Evolutionary conservation across 225 moss, liverwort and hornwort genomes (phyloP).

Genomic region (Physcomitrium patens): DNA sequence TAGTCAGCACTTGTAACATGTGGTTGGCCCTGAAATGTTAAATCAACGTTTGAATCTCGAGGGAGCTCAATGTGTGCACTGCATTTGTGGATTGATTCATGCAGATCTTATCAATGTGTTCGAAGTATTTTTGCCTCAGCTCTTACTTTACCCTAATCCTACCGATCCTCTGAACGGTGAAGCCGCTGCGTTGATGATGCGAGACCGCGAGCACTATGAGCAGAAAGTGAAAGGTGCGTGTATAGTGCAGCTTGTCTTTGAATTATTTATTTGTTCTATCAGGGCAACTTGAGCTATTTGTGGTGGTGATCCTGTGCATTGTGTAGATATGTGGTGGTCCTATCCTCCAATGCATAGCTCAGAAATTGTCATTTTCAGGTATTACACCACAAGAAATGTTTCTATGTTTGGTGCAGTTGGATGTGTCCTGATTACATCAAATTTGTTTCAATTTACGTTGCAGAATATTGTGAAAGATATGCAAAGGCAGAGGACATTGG

Average conservation of each 20-base stretch:
- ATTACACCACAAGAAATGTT: not conserved
- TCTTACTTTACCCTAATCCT: conserved; percentile 88
- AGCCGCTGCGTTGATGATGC: conserved; percentile 94
- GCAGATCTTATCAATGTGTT: conserved; percentile 97
- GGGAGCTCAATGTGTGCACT: conserved; percentile 19
- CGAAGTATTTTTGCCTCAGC: conserved; percentile 94
- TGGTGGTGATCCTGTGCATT: not conserved
- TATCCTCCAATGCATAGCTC: not conserved
- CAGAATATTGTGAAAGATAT: conserved; percentile 96
- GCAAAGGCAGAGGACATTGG: conserved; percentile 90
- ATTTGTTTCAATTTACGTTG: conserved; percentile 12
- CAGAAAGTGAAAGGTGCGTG: conserved; percentile 90
- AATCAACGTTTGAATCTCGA: not conserved
- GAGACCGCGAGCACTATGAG: conserved; percentile 87
- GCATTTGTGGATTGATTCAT: conserved; percentile 19
- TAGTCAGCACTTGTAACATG: not conserved
- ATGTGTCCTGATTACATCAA: not conserved
- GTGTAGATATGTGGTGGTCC: conserved; percentile 20
- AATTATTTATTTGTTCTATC: not conserved
- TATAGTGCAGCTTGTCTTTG: not conserved
- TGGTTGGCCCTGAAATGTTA: not conserved
- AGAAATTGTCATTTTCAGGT: not conserved
- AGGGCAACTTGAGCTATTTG: not conserved
- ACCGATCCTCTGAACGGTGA: conserved; percentile 90
- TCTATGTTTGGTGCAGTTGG: not conserved